Base-by-base conservation (phyloP, 2,329 filamentous ascomycete species). In the Aspergillus persii region DNA sequence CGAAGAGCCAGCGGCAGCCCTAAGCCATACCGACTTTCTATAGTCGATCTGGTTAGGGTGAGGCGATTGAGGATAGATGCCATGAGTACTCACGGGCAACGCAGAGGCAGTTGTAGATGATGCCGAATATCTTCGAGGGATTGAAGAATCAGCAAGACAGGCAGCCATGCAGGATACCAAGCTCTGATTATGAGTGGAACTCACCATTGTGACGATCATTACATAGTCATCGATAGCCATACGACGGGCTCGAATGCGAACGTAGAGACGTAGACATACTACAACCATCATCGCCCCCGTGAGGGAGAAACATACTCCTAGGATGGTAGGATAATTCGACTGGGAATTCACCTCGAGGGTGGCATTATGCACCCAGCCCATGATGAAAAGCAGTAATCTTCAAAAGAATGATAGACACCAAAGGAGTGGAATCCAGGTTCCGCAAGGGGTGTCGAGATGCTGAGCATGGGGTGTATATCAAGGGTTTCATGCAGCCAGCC, bases 21-120 rank as follows among this genome's bases (percentile, higher is more conserved):
- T 2, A 85, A 74, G 18, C 83, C 82, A 60, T 81, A 84, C 69
- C 79, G 77, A 3, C 81, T 83, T 71, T 85, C 81, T 83, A 62
- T 7, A 4, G n/a, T 8, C 2, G 27, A 47, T 6, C 8, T 8
- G 26, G 44, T 56, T 12, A 62, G 64, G 50, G 54, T 39, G 47
- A 18, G n/a, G n/a, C 9, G 29, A 50, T 15, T 50, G 18, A n/a
- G 30, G 7, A 48, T 8, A 9, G 9, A 8, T 12, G 26, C 26
- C 9, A n/a, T 41, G 15, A 6, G 15, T 69, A 59, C 80, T 60
- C 73, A 83, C 80, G 81, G 27, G 76, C 71, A 33, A 84, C 83
- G 60, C 80, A 83, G 3, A 84, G 71, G 4, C 75, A 71, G 6
- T 79, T 81, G 66, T 84, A 84, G 4, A 79, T 66, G 30, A 84